Conservation (phyloP, 441 rosid genomes). For the Capsella rubella region DNA sequence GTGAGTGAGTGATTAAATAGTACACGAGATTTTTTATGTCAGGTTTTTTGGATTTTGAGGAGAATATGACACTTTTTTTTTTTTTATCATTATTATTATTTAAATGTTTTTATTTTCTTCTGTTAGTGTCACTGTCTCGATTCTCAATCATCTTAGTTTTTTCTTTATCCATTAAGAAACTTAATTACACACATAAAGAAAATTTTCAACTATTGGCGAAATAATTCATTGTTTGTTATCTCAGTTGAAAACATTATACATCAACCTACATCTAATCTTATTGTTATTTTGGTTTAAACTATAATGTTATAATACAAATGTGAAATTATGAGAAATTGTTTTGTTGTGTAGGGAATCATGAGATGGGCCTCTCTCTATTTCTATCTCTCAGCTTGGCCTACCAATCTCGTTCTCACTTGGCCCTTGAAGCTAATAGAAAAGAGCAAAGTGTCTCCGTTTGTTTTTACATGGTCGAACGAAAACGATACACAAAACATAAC, state of each 20-base stretch:
- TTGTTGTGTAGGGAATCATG: background rate
- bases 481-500: conserved; percentile 34
- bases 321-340: background rate
- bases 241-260: background rate
- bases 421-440: conserved; percentile 37
- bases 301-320: background rate
- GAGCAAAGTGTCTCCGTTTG: conserved; percentile 44
- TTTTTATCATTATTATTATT: conserved; percentile 32
- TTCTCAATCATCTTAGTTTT: conserved; percentile 38
- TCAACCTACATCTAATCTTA: conserved; percentile 11
- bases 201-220: background rate
- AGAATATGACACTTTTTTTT: conserved; percentile 42
- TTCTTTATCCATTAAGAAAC: conserved; percentile 33
- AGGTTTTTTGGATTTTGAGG: conserved; percentile 50
- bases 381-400: conserved; percentile 27
- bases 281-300: background rate
- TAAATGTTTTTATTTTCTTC: background rate
- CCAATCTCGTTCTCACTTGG: conserved; percentile 34
- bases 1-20: conserved; percentile 47
- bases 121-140: conserved; percentile 38
- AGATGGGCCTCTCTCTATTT: conserved; percentile 34
- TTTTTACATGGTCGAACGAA: conserved; percentile 44
- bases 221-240: background rate
- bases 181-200: conserved; percentile 28
- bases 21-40: conserved; percentile 49